These are phyloP conservation scores for Candida sanyaensis DNA, from an alignment of 1,139 yeast species.

Conservation along the genomic window DNA sequence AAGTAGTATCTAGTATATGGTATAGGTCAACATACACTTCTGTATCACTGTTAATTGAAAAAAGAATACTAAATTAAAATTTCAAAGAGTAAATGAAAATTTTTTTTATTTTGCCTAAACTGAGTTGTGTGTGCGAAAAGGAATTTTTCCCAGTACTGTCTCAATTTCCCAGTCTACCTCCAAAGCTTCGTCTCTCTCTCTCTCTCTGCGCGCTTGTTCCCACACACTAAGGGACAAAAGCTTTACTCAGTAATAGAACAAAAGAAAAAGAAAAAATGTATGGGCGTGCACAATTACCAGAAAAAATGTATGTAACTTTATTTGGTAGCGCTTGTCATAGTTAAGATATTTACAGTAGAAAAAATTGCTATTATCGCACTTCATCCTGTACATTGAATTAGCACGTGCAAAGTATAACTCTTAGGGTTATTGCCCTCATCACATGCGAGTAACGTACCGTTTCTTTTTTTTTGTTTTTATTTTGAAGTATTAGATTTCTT, in stretches of 20 bases:
- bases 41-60: constrained; percentile 16
- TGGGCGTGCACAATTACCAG: not conserved
- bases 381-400: constrained; percentile 2
- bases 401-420: not conserved
- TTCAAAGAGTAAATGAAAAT: constrained; percentile 11
- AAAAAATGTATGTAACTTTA: not conserved
- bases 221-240: not conserved
- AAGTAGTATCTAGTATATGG: not conserved
- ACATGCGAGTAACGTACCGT: not conserved
- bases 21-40: constrained; percentile 14
- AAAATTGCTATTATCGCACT: not conserved
- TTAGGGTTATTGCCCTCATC: constrained; percentile 3
- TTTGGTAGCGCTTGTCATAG: constrained; percentile 1
- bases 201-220: no score
- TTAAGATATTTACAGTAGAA: not conserved
- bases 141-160: not conserved
- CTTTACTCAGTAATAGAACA: not conserved
- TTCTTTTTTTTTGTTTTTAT: not conserved
- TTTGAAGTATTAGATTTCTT: not conserved
- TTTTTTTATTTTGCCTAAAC: constrained; percentile 10
- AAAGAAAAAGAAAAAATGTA: not conserved
- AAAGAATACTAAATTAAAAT: constrained; percentile 10
- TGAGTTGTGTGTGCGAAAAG: not conserved
- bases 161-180: not conserved
- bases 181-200: not conserved